Base-by-base conservation (phyloP, 73 alveolate genomes). In the Paramecium caudatum region DNA sequence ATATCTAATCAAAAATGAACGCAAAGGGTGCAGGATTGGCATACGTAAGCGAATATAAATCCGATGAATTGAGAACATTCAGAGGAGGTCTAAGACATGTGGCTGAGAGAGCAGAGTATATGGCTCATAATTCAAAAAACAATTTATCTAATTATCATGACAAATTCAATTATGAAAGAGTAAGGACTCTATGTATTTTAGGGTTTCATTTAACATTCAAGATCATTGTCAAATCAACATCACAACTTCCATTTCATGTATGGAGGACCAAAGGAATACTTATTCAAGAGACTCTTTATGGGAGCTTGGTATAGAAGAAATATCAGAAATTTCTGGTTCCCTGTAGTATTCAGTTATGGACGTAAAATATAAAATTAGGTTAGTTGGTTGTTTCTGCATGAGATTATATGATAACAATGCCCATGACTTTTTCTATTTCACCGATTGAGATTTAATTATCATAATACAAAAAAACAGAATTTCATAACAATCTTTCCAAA, bases 51-150 rank as follows among this genome's bases (percentile, higher is more conserved):
- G 93, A 86, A 37, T 39, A 25, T 61, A 70, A 86, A 62, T 86
- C 93, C 17, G 93, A 86, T 63, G 93, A 86, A 63, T 49, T 86
- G 90, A 86, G 82, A 63, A 81, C 68, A 19, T 86, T 86, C 80
- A 86, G 93, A 86, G 93, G 93, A 23, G 93, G 93, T 86, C 65
- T 86, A 55, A 86, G 93, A 86, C 87, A 86, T 63, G 23, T 86
- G 10, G 82, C 93, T 41, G 87, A 61, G 32, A 41, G 46, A 41
- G 78, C 82, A 41, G 61, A 65, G 49, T 0, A 39, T 61, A 37
- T 62, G 85, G 43, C 23, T 30, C 63, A 61, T 32, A 78, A 78
- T 37, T 36, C 90, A 17, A 78, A 62, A 61, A 86, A 63, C 23
- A 86, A 61, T 23, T 63, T 78, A 17, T 50, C 62, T 78, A 86